Conservation (phyloP, 768 basidiomycete species). For the Cystofilobasidium ferigula region DNA sequence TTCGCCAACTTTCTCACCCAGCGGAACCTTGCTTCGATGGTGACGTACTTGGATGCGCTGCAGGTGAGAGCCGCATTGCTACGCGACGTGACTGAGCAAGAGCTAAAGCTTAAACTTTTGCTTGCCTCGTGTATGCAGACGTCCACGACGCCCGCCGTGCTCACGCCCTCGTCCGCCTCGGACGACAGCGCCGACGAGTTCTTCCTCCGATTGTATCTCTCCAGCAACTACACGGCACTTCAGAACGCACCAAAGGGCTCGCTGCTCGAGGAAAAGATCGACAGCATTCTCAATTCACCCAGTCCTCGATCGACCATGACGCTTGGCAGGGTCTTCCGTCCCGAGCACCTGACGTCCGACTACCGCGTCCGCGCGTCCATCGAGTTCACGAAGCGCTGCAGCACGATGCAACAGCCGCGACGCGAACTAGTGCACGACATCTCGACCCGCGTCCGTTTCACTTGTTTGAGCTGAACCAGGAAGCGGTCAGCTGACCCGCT, state of each 20-base stretch:
- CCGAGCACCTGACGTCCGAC: neutral
- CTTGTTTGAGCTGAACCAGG: neutral
- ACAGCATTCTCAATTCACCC: neutral
- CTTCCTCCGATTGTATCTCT: slow-evolving; percentile 5
- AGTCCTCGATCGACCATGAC: neutral
- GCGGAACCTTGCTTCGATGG: slow-evolving; percentile 5
- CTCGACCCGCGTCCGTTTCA: neutral
- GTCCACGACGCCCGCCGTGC: neutral
- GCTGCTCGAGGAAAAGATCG: neutral
- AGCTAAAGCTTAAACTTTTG: neutral
- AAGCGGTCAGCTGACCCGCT: neutral
- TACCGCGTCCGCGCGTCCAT: neutral
- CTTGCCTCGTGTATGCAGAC: too few relatives aligned
- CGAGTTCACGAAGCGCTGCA: neutral
- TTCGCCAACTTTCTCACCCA: slow-evolving; percentile 1
- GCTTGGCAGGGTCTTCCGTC: neutral
- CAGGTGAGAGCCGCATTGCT: neutral
- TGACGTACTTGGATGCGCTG: slow-evolving; percentile 2
- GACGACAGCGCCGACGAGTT: slow-evolving; percentile 18
- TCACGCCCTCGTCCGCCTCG: neutral
- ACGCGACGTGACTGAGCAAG: too few relatives aligned
- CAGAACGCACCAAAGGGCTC: neutral
- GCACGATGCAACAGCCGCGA: too few relatives aligned
- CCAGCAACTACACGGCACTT: neutral
- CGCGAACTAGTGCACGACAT: neutral